These are phyloP conservation scores for Colletotrichum cuscutae DNA, from an alignment of 2,329 filamentous ascomycete genomes.

Conservation along the genomic window DNA sequence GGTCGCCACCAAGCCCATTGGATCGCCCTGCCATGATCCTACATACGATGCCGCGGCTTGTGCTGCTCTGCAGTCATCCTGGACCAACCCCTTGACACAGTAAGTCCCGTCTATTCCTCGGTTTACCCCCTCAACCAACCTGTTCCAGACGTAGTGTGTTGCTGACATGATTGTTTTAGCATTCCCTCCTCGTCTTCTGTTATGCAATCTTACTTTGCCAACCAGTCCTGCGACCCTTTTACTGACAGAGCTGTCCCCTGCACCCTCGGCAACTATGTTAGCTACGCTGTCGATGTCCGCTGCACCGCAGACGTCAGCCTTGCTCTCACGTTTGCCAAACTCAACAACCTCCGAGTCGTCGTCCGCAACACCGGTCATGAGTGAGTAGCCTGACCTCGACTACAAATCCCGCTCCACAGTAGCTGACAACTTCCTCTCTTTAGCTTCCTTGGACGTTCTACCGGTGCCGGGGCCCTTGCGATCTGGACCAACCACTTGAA, in stretches of 20 bases:
- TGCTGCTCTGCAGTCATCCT: slow-evolving; percentile 46
- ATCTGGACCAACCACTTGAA: slow-evolving; percentile 54
- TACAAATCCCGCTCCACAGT: background rate
- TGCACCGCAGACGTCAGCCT: slow-evolving; percentile 44
- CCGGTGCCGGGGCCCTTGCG: slow-evolving; percentile 49
- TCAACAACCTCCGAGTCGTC: slow-evolving; percentile 49
- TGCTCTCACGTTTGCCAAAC: slow-evolving; percentile 45
- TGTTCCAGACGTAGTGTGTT: background rate
- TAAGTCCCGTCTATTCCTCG: slow-evolving; percentile 36
- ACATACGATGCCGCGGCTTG: slow-evolving; percentile 57
- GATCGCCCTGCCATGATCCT: slow-evolving; percentile 60
- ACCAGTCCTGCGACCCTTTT: slow-evolving; percentile 51
- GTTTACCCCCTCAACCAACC: background rate
- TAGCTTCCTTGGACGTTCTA: slow-evolving; percentile 47
- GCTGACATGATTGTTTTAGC: slow-evolving; percentile 37
- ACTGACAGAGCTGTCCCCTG: slow-evolving; percentile 51
- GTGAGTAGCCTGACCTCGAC: slow-evolving; percentile 23
- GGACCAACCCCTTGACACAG: slow-evolving; percentile 49
- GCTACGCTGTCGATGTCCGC: slow-evolving; percentile 50
- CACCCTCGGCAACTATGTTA: slow-evolving; percentile 55
- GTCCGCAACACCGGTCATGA: slow-evolving; percentile 48
- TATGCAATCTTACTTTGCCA: slow-evolving; percentile 52
- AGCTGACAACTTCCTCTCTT: background rate
- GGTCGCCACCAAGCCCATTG: slow-evolving; percentile 63
- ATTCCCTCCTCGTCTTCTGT: slow-evolving; percentile 51